A percentile compares a stretch with the other conserved stretches of the same genome.
Evolutionary conservation across 2,329 filamentous ascomycete species (phyloP).

Genomic region (Penicillium janthinellum): DNA sequence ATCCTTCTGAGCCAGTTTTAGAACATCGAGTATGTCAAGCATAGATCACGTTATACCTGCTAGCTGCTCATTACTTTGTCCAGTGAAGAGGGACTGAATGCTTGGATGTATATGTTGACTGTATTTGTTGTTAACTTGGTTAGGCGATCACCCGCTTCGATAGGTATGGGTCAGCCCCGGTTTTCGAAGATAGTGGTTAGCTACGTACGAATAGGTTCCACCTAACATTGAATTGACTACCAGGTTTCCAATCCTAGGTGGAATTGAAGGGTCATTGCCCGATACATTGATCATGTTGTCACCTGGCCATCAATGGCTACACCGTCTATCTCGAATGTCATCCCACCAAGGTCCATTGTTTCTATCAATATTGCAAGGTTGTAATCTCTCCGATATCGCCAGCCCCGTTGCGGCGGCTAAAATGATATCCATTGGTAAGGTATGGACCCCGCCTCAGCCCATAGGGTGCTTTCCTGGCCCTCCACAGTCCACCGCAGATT

Average conservation of each 20-base stretch:
- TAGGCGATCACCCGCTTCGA: no score
- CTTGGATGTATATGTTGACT: no score
- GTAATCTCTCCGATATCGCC: not conserved
- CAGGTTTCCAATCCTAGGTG: no score
- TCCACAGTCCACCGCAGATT: not conserved
- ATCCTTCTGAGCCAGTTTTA: not conserved
- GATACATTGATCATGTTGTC: not conserved
- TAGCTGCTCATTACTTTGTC: not conserved
- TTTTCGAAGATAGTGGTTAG: no score
- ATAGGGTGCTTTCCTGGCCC: constrained; percentile 11
- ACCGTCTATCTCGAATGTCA: not conserved
- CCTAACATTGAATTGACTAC: no score
- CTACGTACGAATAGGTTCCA: no score
- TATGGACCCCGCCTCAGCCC: constrained; percentile 1
- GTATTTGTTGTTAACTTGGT: no score
- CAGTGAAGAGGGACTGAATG: not conserved
- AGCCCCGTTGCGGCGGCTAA: not conserved
- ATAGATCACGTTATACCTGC: not conserved
- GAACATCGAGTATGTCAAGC: not conserved
- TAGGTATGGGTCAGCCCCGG: no score
- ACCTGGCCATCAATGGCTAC: not conserved
- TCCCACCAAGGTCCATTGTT: not conserved
- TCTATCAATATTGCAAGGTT: not conserved
- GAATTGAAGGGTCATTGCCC: no score
- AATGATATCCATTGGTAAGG: not conserved